Evolutionary conservation across 768 basidiomycete genomes (phyloP).

Genomic region (Suillus americanus): DNA sequence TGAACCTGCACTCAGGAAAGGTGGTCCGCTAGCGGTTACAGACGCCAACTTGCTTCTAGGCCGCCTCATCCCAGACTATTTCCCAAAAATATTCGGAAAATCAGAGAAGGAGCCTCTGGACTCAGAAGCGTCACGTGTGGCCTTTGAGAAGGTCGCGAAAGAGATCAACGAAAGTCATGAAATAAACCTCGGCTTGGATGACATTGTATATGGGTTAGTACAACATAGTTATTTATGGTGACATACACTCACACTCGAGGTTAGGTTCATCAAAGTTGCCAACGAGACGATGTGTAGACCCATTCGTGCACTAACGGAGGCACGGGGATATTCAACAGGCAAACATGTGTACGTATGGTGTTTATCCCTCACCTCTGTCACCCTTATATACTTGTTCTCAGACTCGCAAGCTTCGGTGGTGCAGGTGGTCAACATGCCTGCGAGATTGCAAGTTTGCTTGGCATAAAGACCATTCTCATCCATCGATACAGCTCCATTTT

Average conservation of each 20-base stretch:
- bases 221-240: background rate
- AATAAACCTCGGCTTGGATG: conserved; percentile 66
- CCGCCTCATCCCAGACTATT: conserved; percentile 84
- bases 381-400: conserved; percentile 24
- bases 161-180: conserved; percentile 70
- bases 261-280: conserved; percentile 90
- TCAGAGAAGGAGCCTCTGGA: conserved; percentile 86
- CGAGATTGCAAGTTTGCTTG: conserved; percentile 84
- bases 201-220: conserved; percentile 83
- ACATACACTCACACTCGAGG: background rate
- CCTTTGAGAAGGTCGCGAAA: conserved; percentile 66
- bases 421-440: conserved; percentile 92
- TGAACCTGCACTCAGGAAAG: conserved; percentile 54
- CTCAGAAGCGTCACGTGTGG: conserved; percentile 59
- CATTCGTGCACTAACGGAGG: conserved; percentile 89
- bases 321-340: conserved; percentile 78
- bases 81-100: conserved; percentile 94
- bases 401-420: conserved; percentile 85
- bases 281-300: conserved; percentile 97
- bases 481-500: conserved; percentile 92
- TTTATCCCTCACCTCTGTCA: background rate
- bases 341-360: conserved; percentile 55
- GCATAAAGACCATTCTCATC: conserved; percentile 85
- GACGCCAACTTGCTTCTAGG: conserved; percentile 93
- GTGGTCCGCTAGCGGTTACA: conserved; percentile 88